These are phyloP conservation scores for Neonothopanus nambi DNA, from an alignment of 1,284 basidiomycete species.

Conservation along the genomic window DNA sequence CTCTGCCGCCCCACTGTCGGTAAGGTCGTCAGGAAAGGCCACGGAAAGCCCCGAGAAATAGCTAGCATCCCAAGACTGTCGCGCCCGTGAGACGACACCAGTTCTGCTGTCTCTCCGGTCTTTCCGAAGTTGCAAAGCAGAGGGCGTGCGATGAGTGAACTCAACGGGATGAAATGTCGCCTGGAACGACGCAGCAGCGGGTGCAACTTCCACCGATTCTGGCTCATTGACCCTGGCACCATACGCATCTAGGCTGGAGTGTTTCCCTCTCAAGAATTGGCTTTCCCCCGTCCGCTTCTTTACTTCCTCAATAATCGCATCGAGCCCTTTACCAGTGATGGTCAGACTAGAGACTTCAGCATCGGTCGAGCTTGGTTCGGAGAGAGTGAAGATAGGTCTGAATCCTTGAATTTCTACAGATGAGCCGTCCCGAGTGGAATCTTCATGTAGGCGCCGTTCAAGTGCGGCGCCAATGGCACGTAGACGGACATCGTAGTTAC, in stretches of 20 bases:
- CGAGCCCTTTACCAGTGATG: constrained; percentile 2
- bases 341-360: background rate
- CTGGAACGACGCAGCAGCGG: no score
- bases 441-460: background rate
- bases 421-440: background rate
- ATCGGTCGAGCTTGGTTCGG: background rate
- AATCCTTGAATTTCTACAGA: no score
- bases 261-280: background rate
- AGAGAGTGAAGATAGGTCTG: background rate
- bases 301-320: constrained; percentile 1
- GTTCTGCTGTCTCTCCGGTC: no score
- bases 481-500: background rate
- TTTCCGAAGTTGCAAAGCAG: no score
- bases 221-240: no score
- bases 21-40: no score
- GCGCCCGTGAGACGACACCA: no score
- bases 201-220: no score
- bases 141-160: no score
- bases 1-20: background rate
- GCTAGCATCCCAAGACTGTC: no score
- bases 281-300: background rate
- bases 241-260: background rate
- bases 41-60: no score
- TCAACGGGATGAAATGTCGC: no score
- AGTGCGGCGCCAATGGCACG: background rate